Base-by-base conservation (phyloP, 768 basidiomycete species). In the Suillus subluteus region DNA sequence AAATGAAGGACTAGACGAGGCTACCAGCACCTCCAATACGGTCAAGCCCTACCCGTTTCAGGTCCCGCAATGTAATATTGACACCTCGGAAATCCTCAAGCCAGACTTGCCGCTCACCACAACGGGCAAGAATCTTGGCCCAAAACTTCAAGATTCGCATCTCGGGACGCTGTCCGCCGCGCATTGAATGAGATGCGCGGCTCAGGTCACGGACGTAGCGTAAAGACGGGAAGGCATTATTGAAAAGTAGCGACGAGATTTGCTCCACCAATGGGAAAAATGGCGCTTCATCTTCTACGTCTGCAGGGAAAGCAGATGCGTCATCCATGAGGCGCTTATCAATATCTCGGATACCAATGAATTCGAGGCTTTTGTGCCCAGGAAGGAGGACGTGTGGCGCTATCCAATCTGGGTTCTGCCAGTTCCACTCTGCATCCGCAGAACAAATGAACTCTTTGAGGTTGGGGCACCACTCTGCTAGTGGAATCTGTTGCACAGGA, bases 371-470 rank as follows among this genome's bases (percentile, higher is more conserved):
- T 0, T 86, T 83, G 72, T 92, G 91, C 1, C 86, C 74, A 21
- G 90, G 88, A 26, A 92, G 82, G 7, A 92, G 79, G 48, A 90
- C 82, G 64, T 92, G 91, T 4, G 91, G 90, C 16, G 91, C 89
- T 71, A 92, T 91, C 91, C 91, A 92, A 72, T 92, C 90, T 0
- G 91, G 91, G 62, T 80, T 82, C 70, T 87, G 83, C 91, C 91
- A 92, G 68, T 91, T 89, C 91, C 91, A 92, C 71, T 90, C 90
- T 1, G 90, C 91, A 67, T 92, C 90, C 2, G 91, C 91, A 54
- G 84, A 86, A 72, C 90, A 91, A 59, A 92, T 88, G 74, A 92
- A 89, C 71, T 91, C 83, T 41, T 78, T 79, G 44, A 92, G 79
- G 68, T 88, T 87, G 0, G 91, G 91, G 68, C 89, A 91, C 87